Evolutionary conservation across 1,139 yeast genomes (phyloP).

Genomic region (Scheffersomyces insectosa): DNA sequence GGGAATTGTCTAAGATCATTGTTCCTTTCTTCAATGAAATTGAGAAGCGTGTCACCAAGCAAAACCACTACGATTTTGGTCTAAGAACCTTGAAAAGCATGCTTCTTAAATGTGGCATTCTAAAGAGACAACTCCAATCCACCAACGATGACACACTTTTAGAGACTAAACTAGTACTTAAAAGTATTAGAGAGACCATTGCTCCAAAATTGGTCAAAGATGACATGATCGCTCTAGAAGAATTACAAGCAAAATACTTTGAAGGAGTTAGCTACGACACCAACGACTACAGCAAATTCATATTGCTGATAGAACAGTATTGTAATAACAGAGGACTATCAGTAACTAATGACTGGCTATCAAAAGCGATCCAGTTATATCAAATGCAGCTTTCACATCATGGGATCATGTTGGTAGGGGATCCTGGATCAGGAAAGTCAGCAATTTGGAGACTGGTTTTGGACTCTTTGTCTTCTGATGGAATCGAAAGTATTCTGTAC

Average conservation of each 20-base stretch:
- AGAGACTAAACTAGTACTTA: constrained; percentile 48
- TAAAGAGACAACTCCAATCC: constrained; percentile 28
- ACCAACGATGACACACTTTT: constrained; percentile 6
- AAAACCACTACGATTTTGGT: constrained; percentile 88
- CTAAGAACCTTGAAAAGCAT: constrained; percentile 75
- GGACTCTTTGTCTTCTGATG: constrained; percentile 39
- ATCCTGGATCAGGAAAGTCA: constrained; percentile 76
- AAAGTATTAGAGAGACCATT: constrained; percentile 59
- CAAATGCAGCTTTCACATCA: constrained; percentile 68
- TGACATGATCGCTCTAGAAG: constrained; percentile 47
- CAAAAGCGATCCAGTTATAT: constrained; percentile 62
- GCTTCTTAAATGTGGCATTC: constrained; percentile 57
- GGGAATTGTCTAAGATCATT: constrained; percentile 45
- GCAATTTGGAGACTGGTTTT: constrained; percentile 52
- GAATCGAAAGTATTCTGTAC: constrained; percentile 37
- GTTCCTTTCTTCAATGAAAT: constrained; percentile 59
- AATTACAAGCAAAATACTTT: constrained; percentile 29
- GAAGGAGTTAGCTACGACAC: constrained; percentile 14
- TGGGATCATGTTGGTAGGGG: constrained; percentile 83
- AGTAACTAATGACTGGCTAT: constrained; percentile 44
- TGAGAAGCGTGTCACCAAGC: constrained; percentile 41
- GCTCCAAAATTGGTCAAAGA: constrained; percentile 60
- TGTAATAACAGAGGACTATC: constrained; percentile 21
- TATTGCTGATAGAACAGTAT: constrained; percentile 12
- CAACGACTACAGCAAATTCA: constrained; percentile 17